phyloP scores from a whole-genome alignment of 2,329 filamentous ascomycete species.

The Polytolypa hystricis region DNA sequence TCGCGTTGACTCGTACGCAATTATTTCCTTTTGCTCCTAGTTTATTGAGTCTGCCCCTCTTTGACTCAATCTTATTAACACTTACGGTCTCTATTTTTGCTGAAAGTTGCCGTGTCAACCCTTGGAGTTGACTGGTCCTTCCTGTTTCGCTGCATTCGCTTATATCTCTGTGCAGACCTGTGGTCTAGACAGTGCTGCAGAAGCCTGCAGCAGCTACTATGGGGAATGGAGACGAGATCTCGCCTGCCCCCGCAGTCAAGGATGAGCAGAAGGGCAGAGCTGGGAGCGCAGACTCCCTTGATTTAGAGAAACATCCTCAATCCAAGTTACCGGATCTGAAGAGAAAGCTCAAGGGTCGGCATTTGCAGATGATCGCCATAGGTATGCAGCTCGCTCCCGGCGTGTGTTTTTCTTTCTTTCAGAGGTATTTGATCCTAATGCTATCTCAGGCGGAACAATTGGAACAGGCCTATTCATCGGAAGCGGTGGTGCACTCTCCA shows the following conservation, averaged over 20 bases:
- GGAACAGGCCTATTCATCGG: constrained; percentile 65
- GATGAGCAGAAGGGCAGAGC: too few relatives aligned
- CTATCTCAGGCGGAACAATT: constrained; percentile 46
- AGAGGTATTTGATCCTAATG: constrained; percentile 1
- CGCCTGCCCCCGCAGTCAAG: neutral
- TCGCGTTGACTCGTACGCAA: too few relatives aligned
- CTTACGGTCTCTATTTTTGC: too few relatives aligned
- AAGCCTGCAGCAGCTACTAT: too few relatives aligned
- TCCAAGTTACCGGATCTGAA: constrained; percentile 55
- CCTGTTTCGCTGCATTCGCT: too few relatives aligned
- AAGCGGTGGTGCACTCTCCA: constrained; percentile 51
- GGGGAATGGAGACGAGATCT: constrained; percentile 1
- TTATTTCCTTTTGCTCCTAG: too few relatives aligned
- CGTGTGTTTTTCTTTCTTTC: neutral
- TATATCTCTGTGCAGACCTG: too few relatives aligned
- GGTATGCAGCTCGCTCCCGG: constrained; percentile 23
- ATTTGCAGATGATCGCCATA: constrained; percentile 98
- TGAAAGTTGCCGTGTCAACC: too few relatives aligned
- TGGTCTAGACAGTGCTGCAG: too few relatives aligned
- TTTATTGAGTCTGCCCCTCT: too few relatives aligned
- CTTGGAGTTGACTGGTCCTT: too few relatives aligned
- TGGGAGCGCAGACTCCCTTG: constrained; percentile 14
- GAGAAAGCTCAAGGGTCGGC: constrained; percentile 69
- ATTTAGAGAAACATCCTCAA: constrained; percentile 32
- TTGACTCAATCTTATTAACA: too few relatives aligned